phyloP scores from a whole-genome alignment of 768 basidiomycete genomes.

The Pulveroboletus sp. region DNA sequence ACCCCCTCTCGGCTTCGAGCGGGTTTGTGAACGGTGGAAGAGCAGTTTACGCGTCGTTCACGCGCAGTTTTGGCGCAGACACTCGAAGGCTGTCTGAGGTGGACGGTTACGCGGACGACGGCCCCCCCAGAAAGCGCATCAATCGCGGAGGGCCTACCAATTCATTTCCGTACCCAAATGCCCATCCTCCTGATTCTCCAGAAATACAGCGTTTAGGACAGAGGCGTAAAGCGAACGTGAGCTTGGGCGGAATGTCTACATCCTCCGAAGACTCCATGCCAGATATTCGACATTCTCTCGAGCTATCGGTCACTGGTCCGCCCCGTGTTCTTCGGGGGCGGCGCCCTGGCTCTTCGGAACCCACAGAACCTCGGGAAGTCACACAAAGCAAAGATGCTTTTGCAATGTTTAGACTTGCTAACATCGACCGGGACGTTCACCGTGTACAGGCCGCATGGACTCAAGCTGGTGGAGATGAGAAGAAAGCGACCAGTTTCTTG shows the following conservation, averaged over 20 bases:
- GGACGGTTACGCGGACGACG: conserved; percentile 46
- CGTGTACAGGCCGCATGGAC: conserved; percentile 66
- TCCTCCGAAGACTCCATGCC: conserved; percentile 72
- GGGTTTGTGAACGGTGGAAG: conserved; percentile 47
- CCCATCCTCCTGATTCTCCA: conserved; percentile 50
- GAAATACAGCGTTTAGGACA: conserved; percentile 53
- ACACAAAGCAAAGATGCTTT: conserved; percentile 33
- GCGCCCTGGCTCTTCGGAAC: conserved; percentile 32
- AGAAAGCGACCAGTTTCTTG: conserved; percentile 57
- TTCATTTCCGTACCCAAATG: conserved; percentile 23
- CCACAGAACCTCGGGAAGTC: conserved; percentile 25
- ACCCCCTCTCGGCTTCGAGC: conserved; percentile 60
- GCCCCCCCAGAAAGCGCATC: conserved; percentile 69
- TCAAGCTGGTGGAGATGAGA: conserved; percentile 58
- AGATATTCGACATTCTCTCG: conserved; percentile 41
- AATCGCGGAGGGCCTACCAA: conserved; percentile 50
- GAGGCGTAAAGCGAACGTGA: conserved; percentile 39
- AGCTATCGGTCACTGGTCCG: conserved; percentile 37
- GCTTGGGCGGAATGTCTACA: conserved; percentile 44
- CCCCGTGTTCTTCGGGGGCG: conserved; percentile 56
- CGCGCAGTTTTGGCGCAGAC: conserved; percentile 39
- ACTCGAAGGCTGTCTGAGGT: conserved; percentile 37
- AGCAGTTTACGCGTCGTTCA: conserved; percentile 51
- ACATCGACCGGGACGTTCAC: conserved; percentile 41
- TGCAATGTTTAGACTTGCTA: conserved; percentile 59